Evolutionary conservation across 2,329 filamentous ascomycete species (phyloP), one percentile per base, ranked within the genome.

Genomic region (Pseudogymnoascus sp.): DNA sequence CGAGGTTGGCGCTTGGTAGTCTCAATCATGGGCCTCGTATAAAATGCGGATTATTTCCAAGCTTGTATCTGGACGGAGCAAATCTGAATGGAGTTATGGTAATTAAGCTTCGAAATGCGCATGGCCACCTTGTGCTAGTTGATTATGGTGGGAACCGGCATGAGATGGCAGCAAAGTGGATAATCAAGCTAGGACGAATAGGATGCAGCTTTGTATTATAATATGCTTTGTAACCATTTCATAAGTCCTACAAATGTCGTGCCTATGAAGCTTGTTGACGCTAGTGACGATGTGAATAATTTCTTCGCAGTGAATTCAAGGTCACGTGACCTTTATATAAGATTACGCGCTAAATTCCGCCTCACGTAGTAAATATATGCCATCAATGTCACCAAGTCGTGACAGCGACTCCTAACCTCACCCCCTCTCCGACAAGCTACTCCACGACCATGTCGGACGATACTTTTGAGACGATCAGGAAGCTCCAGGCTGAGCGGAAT

Each of bases 401-500:
- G 57, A 25, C 57, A 58, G 57, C 32, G 32, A 37, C 35, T 58
- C 57, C 32, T 22, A 58, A 58, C 57, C 35, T 58, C 57, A 58
- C 32, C 57, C 38, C 32, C 32, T 38, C 35, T 58, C 35, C 57
- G 57, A 58, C 57, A 58, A 39, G 22, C 14, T 50, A 61, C 58
- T 16, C 9, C 43, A 18, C 57, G 34, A 57, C 43, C 68, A 87
- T 87, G 84, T 86, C 84, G 77, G 83, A 87, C 79, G 87, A 89
- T 76, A 91, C 95, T 76, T 94, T 96, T 77, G 90, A 94, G 73
- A 83, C 87, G 71, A 89, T 96, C 76, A 87, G 87, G 77, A 88
- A 87, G 80, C 87, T 93, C 73, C 91, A 96, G 81, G 87, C 89
- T 76, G 91, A 96, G 88, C 90, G 92, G 74, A 96, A 96, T 76